Conservation (phyloP, 164 flowering plant species). For the Annona squamosa region DNA sequence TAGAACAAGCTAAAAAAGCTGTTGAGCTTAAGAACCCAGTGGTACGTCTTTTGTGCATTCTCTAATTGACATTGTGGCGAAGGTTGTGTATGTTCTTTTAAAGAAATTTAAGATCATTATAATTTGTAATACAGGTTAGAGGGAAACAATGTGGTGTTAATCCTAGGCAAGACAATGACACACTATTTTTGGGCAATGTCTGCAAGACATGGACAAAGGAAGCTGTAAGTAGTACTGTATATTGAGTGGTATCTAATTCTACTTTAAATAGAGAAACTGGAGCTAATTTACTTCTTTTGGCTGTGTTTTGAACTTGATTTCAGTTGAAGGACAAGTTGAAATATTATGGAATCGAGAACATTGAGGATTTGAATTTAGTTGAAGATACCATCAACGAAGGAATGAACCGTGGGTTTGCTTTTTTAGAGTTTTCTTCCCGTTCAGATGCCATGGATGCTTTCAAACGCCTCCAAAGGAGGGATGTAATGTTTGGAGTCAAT, state of each 20-base stretch:
- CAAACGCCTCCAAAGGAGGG: constrained; percentile 83
- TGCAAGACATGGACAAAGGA: constrained; percentile 97
- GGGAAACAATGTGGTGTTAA: constrained; percentile 96
- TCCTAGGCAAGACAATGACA: constrained; percentile 95
- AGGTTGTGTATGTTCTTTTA: neutral
- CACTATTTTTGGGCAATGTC: constrained; percentile 87
- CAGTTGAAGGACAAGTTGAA: constrained; percentile 88
- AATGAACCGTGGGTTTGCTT: constrained; percentile 91
- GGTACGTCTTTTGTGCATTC: constrained; percentile 35
- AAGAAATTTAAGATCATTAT: constrained; percentile 15
- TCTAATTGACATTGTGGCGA: constrained; percentile 7
- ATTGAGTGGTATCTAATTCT: constrained; percentile 5
- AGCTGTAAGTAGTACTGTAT: constrained; percentile 56
- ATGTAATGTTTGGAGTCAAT: constrained; percentile 78
- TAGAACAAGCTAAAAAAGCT: constrained; percentile 88
- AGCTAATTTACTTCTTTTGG: constrained; percentile 6
- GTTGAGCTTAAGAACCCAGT: constrained; percentile 74
- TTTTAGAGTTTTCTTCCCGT: constrained; percentile 83
- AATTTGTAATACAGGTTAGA: constrained; percentile 42
- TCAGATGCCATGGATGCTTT: constrained; percentile 94
- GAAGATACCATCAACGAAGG: constrained; percentile 76
- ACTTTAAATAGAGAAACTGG: neutral
- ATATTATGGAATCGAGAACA: constrained; percentile 62
- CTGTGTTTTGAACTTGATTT: constrained; percentile 20
- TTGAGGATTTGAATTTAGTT: constrained; percentile 80